A percentile compares a stretch with the other conserved stretches of the same genome.
Evolutionary conservation across 2,329 filamentous ascomycete species (phyloP).

Genomic region (Elsinoe necatrix): DNA sequence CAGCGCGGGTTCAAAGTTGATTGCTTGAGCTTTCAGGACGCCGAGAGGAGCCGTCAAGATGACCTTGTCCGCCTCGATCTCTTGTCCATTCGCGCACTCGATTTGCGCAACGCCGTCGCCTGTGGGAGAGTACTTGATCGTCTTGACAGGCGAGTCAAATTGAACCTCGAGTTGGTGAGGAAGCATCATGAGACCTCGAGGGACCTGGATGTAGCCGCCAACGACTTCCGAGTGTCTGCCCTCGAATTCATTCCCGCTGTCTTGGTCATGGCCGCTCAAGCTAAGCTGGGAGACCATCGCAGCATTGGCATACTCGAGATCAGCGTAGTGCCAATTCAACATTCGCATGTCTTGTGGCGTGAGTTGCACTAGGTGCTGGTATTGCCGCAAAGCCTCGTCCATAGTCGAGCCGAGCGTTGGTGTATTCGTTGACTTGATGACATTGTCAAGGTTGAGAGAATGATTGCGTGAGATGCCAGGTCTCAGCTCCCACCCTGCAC

Average conservation of each 20-base stretch:
- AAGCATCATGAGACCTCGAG: constrained; percentile 72
- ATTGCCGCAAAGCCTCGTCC: constrained; percentile 84
- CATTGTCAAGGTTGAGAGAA: constrained; percentile 62
- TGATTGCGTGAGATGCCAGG: constrained; percentile 51
- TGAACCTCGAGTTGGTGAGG: constrained; percentile 70
- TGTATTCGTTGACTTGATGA: constrained; percentile 51
- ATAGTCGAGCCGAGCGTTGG: constrained; percentile 85
- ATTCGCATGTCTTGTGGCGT: constrained; percentile 80
- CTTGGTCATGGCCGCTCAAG: constrained; percentile 89
- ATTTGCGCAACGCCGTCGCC: constrained; percentile 46
- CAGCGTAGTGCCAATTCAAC: constrained; percentile 97
- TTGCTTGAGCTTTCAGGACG: constrained; percentile 72
- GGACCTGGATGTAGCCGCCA: constrained; percentile 87
- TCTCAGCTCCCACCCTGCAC: constrained; percentile 75
- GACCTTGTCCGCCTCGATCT: constrained; percentile 78
- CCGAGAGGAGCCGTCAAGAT: constrained; percentile 85
- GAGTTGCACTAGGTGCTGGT: constrained; percentile 71
- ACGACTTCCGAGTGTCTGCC: constrained; percentile 88
- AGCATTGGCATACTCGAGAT: constrained; percentile 95
- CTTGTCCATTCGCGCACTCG: constrained; percentile 68
- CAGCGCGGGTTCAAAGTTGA: constrained; percentile 85
- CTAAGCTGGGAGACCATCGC: constrained; percentile 80
- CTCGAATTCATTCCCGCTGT: constrained; percentile 95
- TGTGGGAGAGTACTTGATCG: constrained; percentile 54
- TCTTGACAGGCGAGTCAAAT: constrained; percentile 63